Base-by-base conservation (phyloP, 495 filamentous ascomycete genomes). In the Penicillium mononematosum region DNA sequence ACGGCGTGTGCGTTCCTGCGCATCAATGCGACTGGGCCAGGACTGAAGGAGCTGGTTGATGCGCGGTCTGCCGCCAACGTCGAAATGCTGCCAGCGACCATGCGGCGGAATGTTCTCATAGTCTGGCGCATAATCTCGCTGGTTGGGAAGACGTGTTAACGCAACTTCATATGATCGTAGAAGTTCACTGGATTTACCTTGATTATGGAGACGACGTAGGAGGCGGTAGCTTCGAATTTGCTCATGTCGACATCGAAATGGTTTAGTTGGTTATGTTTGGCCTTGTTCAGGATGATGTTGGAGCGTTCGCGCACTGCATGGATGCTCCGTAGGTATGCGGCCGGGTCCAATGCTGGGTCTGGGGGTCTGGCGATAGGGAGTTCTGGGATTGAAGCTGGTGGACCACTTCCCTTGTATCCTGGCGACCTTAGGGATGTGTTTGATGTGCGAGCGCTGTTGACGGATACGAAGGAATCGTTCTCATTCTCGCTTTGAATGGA, bases 161-260 rank as follows among this genome's bases (percentile, higher is more conserved):
- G 62, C 55, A n/a, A 64, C 32, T 3, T 24, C 46, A 50, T 27
- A 38, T 43, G 52, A 19, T 36, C 16, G 5, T 38, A 14, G 11
- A 34, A 16, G 12, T 32, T 3, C 11, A 6, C 42, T 3, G 42
- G 22, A 5, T 54, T 64, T 63, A 92, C 94, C 89, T 97, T 98
- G 77, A 98, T 97, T 56, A 98, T 96, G 17, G 90, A 89, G 27
- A 95, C 88, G 9, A 98, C 88, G 69, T 96, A 98, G n/a, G 81
- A 84, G 4, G 91, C 92, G 1, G 93, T 93, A 55, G 92, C 91
- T 32, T 80, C 70, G 66, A 97, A 96, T 70, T 95, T 96, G 73
- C 71, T 72, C 81, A 92, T 84, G 66, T 98, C 92, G 11, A 98
- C 93, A 54, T 88, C 86, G 68, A 98, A 98, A 74, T 98, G 94